Evolutionary conservation across 192 early-diverging fungal genomes (phyloP).

Genomic region (Coemansia sp.): DNA sequence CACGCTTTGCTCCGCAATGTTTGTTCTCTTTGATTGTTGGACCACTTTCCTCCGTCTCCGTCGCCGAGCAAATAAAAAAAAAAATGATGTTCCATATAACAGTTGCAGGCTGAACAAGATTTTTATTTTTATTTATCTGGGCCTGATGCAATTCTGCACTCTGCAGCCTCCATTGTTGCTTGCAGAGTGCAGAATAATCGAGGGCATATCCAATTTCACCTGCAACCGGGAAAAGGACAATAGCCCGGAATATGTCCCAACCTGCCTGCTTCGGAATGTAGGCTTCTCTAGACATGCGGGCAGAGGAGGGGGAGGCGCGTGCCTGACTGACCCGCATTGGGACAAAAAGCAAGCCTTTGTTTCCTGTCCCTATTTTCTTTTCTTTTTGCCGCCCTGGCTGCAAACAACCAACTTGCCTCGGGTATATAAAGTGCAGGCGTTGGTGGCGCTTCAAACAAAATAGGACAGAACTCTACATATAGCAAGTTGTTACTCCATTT

Average conservation of each 20-base stretch:
- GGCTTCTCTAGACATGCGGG: not conserved
- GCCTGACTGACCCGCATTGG: constrained; percentile 6
- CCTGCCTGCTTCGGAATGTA: not conserved
- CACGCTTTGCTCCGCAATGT: not conserved
- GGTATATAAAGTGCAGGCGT: not conserved
- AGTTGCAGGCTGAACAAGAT: not conserved
- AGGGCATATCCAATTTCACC: not conserved
- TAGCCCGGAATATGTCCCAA: not conserved
- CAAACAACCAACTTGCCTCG: not conserved
- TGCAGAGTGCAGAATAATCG: constrained; percentile 1
- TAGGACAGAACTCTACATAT: not conserved
- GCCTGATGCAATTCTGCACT: not conserved
- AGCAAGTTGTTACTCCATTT: not conserved
- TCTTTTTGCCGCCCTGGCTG: not conserved
- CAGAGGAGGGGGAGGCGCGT: not conserved
- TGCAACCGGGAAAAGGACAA: not conserved
- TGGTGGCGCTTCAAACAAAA: not conserved
- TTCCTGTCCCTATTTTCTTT: not conserved
- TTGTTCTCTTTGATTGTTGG: not conserved
- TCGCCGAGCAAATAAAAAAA: not conserved
- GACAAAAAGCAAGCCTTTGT: not conserved
- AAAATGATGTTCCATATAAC: not conserved
- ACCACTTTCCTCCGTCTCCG: not conserved
- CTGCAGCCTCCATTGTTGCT: not conserved
- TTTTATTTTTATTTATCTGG: not conserved